phyloP scores from a whole-genome alignment of 352 stramenopile genomes.

The Pythium phragmitis region DNA sequence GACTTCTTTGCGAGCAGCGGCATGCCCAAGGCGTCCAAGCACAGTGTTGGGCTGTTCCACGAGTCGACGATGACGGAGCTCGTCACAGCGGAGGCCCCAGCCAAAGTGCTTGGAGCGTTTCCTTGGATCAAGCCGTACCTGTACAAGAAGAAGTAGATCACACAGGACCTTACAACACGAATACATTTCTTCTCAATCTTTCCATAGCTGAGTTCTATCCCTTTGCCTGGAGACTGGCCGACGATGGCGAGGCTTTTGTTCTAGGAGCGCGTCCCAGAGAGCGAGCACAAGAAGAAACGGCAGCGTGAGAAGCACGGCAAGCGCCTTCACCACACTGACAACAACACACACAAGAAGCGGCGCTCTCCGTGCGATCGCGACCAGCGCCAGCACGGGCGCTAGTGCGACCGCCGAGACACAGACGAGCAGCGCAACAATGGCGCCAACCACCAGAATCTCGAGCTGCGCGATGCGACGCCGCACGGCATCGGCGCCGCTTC shows the following conservation, averaged over 20 bases:
- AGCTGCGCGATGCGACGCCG: neutral
- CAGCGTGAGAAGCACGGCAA: neutral
- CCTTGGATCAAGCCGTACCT: constrained; percentile 32
- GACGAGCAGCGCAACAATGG: neutral
- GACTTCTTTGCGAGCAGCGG: constrained; percentile 63
- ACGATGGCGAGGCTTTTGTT: neutral
- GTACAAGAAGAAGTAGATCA: constrained; percentile 26
- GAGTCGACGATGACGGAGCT: constrained; percentile 30
- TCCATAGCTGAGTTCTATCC: neutral
- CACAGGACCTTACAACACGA: neutral
- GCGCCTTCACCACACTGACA: neutral
- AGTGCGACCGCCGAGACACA: neutral
- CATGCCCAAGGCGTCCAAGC: constrained; percentile 36
- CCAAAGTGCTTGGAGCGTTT: constrained; percentile 21
- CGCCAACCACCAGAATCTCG: neutral
- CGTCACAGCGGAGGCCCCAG: constrained; percentile 17
- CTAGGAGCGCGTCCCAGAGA: neutral
- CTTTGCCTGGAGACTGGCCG: neutral
- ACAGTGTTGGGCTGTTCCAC: constrained; percentile 26
- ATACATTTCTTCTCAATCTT: neutral
- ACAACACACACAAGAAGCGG: neutral
- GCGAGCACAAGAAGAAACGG: constrained; percentile 2
- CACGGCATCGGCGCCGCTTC: neutral
- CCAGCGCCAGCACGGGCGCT: neutral
- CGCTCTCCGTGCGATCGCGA: neutral